phyloP scores from a whole-genome alignment of 768 basidiomycete genomes.

The Collybiopsis luxurians region DNA sequence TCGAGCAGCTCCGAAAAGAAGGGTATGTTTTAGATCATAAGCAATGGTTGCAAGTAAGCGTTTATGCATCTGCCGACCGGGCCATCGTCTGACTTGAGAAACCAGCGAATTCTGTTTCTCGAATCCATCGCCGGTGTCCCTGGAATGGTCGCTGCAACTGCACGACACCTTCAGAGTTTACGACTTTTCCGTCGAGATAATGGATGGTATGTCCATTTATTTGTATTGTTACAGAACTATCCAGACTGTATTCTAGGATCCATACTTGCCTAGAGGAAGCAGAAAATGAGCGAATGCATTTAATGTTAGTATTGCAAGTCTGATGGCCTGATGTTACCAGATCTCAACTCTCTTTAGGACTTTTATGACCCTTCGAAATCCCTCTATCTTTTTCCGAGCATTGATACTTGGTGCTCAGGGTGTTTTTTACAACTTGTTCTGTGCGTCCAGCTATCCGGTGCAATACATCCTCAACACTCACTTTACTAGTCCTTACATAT shows the following conservation, averaged over 20 bases:
- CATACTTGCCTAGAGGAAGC: slow-evolving; percentile 92
- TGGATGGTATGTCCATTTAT: slow-evolving; percentile 37
- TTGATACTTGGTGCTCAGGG: slow-evolving; percentile 91
- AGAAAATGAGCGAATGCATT: slow-evolving; percentile 96
- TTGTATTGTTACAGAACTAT: slow-evolving; percentile 21
- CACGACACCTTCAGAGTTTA: slow-evolving; percentile 86
- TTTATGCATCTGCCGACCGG: too few species aligned
- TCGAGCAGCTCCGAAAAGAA: slow-evolving; percentile 69
- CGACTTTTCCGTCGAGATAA: slow-evolving; percentile 72
- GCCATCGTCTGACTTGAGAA: too few species aligned
- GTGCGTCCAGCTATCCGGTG: slow-evolving; percentile 36
- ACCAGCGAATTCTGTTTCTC: slow-evolving; percentile 56
- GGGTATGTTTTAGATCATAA: slow-evolving; percentile 73
- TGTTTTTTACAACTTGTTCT: slow-evolving; percentile 86
- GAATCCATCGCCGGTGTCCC: slow-evolving; percentile 95
- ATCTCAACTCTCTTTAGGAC: slow-evolving; percentile 53
- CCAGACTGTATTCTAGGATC: slow-evolving; percentile 61
- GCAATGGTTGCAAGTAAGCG: slow-evolving; percentile 74
- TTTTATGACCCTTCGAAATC: slow-evolving; percentile 89
- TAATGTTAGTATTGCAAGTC: slow-evolving; percentile 54
- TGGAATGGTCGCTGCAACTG: slow-evolving; percentile 89
- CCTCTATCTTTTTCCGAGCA: slow-evolving; percentile 76
- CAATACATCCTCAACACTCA: slow-evolving; percentile 8
- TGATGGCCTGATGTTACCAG: slow-evolving; percentile 5
- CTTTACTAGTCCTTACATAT: slow-evolving; percentile 66